Evolutionary conservation across 768 basidiomycete species (phyloP).

Genomic region (Hortiboletus flavorubellus): DNA sequence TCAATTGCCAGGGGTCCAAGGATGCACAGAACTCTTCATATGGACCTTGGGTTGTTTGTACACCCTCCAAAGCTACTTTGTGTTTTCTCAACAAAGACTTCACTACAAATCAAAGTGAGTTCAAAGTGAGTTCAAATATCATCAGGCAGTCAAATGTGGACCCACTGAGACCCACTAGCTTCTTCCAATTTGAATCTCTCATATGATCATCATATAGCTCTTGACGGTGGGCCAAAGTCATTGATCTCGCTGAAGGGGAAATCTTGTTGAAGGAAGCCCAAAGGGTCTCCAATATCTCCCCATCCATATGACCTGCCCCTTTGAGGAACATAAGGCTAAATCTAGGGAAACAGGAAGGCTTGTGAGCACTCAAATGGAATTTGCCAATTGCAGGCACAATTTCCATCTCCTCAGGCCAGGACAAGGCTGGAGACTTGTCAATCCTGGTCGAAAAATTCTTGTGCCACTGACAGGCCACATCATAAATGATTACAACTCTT

Average conservation of each 20-base stretch:
- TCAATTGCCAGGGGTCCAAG: not conserved
- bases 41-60: not conserved
- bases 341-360: conserved; percentile 19
- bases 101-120: not conserved
- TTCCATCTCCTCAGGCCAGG: not conserved
- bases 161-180: not conserved
- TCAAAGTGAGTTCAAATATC: not conserved
- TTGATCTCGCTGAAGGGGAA: conserved; percentile 17
- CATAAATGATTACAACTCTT: conserved; percentile 12
- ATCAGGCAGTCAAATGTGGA: too few species aligned
- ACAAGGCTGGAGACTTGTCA: not conserved
- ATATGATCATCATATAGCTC: conserved; percentile 20
- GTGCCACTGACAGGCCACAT: too few species aligned
- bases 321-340: conserved; percentile 19
- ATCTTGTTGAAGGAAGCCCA: conserved; percentile 32
- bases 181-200: conserved; percentile 1
- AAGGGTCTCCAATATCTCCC: conserved; percentile 34
- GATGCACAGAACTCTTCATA: not conserved
- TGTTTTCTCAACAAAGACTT: not conserved
- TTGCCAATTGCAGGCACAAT: conserved; percentile 22
- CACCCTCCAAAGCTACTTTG: not conserved
- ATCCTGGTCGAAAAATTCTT: too few species aligned
- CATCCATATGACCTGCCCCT: conserved; percentile 30
- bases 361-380: conserved; percentile 33
- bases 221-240: conserved; percentile 20